Evolutionary conservation across 768 basidiomycete species (phyloP).

Genomic region (Kwoniella sp.): DNA sequence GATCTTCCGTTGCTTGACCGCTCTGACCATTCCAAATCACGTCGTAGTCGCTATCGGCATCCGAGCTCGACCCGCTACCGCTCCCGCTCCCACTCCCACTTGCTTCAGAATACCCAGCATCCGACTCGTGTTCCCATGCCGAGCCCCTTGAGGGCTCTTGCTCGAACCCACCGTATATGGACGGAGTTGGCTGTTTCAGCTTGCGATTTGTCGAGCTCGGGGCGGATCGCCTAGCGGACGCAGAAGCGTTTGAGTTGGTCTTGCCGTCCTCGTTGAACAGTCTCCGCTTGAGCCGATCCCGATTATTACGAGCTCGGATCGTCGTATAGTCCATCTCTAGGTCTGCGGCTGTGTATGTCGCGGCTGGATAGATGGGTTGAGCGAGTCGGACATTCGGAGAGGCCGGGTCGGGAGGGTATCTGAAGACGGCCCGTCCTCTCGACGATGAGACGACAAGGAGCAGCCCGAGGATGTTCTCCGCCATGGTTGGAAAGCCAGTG

Average conservation of each 20-base stretch:
- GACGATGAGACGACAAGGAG: conserved; percentile 78
- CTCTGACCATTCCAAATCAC: conserved; percentile 10
- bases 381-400: conserved; percentile 67
- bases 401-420: conserved; percentile 77
- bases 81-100: conserved; percentile 6
- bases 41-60: conserved; percentile 30
- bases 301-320: neutral
- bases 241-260: conserved; percentile 8
- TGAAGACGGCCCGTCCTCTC: conserved; percentile 78
- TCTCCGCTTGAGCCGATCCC: conserved; percentile 6
- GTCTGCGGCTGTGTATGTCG: conserved; percentile 37
- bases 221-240: neutral
- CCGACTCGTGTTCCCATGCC: conserved; percentile 1
- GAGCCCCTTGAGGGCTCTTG: neutral
- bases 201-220: neutral
- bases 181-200: neutral
- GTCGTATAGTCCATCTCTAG: conserved; percentile 17
- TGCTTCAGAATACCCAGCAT: neutral
- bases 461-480: conserved; percentile 67
- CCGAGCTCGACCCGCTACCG: conserved; percentile 12
- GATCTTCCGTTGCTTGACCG: neutral
- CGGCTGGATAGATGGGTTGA: conserved; percentile 61
- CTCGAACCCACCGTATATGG: neutral
- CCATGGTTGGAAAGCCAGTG: conserved; percentile 30
- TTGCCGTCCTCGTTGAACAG: conserved; percentile 6